These are phyloP conservation scores for Chenopodium suecicum DNA, from an alignment of 148 eudicot genomes.

Conservation along the genomic window DNA sequence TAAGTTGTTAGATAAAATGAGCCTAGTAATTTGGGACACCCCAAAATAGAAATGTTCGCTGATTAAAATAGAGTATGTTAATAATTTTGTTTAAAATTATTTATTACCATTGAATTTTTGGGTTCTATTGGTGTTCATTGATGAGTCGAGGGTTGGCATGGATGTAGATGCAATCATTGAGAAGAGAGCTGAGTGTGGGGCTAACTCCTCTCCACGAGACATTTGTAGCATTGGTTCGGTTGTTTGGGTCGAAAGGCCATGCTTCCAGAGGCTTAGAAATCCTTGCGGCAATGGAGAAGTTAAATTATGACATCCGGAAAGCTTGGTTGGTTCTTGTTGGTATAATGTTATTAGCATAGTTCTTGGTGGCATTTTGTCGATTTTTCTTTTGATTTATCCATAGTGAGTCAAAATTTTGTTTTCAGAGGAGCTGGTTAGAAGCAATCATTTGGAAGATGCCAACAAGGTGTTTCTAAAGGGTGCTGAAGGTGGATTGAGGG, in stretches of 20 bases:
- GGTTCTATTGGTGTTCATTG: not conserved
- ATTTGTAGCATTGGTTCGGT: slow-evolving; percentile 71
- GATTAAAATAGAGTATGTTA: no score
- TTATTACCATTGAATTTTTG: not conserved
- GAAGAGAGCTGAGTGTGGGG: slow-evolving; percentile 86
- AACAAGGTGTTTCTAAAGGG: slow-evolving; percentile 92
- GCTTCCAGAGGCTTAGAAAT: slow-evolving; percentile 87
- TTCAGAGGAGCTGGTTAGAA: slow-evolving; percentile 78
- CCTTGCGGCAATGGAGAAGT: slow-evolving; percentile 94
- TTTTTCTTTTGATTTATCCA: slow-evolving; percentile 3
- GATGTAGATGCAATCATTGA: slow-evolving; percentile 86
- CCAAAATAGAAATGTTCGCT: no score
- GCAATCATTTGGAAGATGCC: slow-evolving; percentile 79
- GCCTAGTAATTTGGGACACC: not conserved
- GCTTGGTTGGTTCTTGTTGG: slow-evolving; percentile 98
- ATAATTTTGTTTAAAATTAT: not conserved
- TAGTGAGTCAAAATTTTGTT: slow-evolving; percentile 22
- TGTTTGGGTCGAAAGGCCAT: slow-evolving; percentile 80
- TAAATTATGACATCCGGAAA: slow-evolving; percentile 79
- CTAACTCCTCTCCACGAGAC: slow-evolving; percentile 94
- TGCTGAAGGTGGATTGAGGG: slow-evolving; percentile 81
- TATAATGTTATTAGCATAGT: slow-evolving; percentile 37
- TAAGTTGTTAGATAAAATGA: not conserved
- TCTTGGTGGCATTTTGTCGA: slow-evolving; percentile 16
- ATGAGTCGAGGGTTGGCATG: not conserved